Evolutionary conservation across 768 basidiomycete genomes (phyloP), one percentile per base, ranked within the genome.

Genomic region (Paxillus rubicundulus): DNA sequence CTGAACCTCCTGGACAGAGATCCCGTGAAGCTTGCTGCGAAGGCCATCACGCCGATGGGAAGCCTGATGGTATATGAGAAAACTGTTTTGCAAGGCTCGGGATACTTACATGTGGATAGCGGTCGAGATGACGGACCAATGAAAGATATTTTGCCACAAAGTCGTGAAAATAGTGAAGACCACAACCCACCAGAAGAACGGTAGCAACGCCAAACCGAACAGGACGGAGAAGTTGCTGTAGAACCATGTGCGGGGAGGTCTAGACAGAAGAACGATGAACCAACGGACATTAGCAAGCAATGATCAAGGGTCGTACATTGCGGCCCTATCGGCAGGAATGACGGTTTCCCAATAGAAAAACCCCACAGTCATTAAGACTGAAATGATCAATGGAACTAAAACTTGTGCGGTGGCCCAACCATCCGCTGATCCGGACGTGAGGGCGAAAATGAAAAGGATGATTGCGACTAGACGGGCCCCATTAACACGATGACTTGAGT

Each of bases 301-400:
- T 51, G 28, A 28, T 51, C 32, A n/a, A 14, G 13, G 4, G 13
- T 59, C 74, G 39, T 57, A 77, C 76, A 79, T 61, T 5, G 75
- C 73, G 10, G 82, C 80, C 5, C 59, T 61, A 12, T 76, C 64
- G 14, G 59, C 56, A 2, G 74, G 75, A 13, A 80, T 61, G 0
- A 57, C 40, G 9, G 72, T 64, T 56, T 84, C 81, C 74, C 76
- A 82, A 46, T 72, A 66, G 65, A 84, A 79, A 69, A 85, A 85
- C 1, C 48, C 63, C 24, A 65, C 56, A 34, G 67, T 59, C 10
- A 78, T 54, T 9, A 74, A 32, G 52, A 79, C 60, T 5, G 81
- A 76, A 32, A 82, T 57, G 9, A 80, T 61, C 36, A 85, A 65
- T 0, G 78, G 75, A 4, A 65, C 70, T 45, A 83, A 62, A 50